Evolutionary conservation across 2,329 filamentous ascomycete genomes (phyloP), one percentile per base, ranked within the genome.

Genomic region (Pyrenochaeta sp.): DNA sequence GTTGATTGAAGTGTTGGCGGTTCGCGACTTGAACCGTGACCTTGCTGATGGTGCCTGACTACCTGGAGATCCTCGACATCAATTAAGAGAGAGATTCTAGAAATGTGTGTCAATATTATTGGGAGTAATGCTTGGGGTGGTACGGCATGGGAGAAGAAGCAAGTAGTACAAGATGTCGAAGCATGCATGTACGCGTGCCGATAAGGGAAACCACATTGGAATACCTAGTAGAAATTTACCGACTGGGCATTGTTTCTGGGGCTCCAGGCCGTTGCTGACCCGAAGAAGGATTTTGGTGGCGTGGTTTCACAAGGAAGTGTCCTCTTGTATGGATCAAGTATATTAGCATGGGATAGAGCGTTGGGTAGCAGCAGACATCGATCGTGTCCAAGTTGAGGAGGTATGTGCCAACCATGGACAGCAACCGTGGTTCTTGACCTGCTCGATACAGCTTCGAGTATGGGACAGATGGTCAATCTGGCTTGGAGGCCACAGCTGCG

Each of bases 21-120:
- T 59, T 44, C 60, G 55, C 61, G 37, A 24, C 44, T 35, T 57
- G 63, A 40, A 56, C 52, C 53, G 60, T 63, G 61, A 52, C 32
- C 53, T 47, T 35, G 44, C 38, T 46, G 48, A 56, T 38, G 46
- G 31, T 54, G 49, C 49, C 44, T 51, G 22, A 34, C 54, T 50
- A 40, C 48, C 31, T 43, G 45, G 24, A 31, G 44, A 42, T 37
- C 48, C 44, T 51, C 41, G 41, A 47, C 10, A 46, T 63, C 51
- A 48, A 53, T 60, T 55, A 57, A 55, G 44, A 40, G 35, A 26
- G 35, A 49, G 32, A 21, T 40, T 59, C 44, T 57, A 55, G 53
- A 56, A 58, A 61, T 63, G 62, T 55, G 55, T 58, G 50, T 48
- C 52, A 61, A 61, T 61, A 63, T 49, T 63, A 62, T 62, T 48